These are phyloP conservation scores for Corchorus olitorius DNA, from an alignment of 345 rosid species.

Conservation along the genomic window DNA sequence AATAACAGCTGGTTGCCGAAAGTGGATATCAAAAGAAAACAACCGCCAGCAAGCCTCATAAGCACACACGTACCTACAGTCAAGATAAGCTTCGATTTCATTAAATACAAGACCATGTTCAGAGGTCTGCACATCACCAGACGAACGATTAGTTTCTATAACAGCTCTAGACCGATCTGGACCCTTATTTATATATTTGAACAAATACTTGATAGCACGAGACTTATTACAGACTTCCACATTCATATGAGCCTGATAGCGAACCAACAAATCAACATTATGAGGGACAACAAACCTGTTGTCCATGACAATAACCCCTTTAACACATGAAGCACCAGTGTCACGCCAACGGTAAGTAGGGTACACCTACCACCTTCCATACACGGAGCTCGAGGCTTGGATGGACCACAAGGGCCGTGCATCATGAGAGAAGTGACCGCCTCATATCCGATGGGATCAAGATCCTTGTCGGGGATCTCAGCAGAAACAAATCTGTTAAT, in stretches of 20 bases:
- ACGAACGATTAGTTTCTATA: neutral
- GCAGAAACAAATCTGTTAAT: neutral
- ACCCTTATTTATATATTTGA: neutral
- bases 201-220: too few species aligned
- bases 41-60: too few species aligned
- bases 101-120: too few species aligned
- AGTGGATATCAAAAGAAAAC: too few species aligned
- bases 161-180: constrained; percentile 12
- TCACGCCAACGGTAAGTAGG: neutral
- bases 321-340: neutral
- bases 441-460: neutral
- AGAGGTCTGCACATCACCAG: neutral
- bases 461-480: neutral
- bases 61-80: too few species aligned
- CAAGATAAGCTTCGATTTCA: too few species aligned
- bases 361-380: neutral
- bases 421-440: neutral
- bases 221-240: neutral
- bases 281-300: neutral
- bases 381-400: neutral
- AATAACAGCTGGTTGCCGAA: too few species aligned
- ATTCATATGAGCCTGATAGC: too few species aligned
- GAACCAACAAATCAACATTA: too few species aligned
- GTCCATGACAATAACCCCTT: neutral
- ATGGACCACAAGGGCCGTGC: neutral